Evolutionary conservation across 495 filamentous ascomycete genomes (phyloP).

Genomic region (Penicillium roqueforti): DNA sequence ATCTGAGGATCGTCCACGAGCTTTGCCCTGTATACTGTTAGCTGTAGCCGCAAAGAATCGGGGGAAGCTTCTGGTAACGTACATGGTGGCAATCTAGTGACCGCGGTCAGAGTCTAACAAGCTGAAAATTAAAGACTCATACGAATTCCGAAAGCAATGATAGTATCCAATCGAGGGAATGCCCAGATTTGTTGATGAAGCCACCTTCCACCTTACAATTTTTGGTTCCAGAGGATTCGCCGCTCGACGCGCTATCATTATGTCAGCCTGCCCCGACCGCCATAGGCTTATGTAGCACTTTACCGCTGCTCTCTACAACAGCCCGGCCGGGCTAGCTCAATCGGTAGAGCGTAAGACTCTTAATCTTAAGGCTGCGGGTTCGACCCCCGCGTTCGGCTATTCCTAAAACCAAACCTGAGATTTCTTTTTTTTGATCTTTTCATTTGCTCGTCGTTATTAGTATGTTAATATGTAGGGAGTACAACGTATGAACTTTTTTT

Average conservation of each 20-base stretch:
- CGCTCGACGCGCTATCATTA: constrained; percentile 23
- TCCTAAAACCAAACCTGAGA: constrained; percentile 16
- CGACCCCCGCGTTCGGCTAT: constrained; percentile 55
- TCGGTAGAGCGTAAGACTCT: constrained; percentile 59
- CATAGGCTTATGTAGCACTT: background rate
- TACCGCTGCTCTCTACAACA: background rate
- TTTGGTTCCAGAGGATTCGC: constrained; percentile 36
- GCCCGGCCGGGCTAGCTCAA: constrained; percentile 51
- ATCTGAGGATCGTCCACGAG: constrained; percentile 93
- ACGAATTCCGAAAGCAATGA: constrained; percentile 14
- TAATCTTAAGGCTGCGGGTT: constrained; percentile 60
- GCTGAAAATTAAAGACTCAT: constrained; percentile 30
- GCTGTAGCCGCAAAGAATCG: constrained; percentile 9
- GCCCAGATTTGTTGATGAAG: constrained; percentile 31
- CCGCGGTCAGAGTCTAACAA: constrained; percentile 33
- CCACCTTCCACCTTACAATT: constrained; percentile 38
- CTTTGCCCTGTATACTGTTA: constrained; percentile 51
- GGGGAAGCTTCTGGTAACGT: constrained; percentile 12
- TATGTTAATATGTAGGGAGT: background rate
- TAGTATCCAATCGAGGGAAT: constrained; percentile 14
- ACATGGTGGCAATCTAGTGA: constrained; percentile 40
- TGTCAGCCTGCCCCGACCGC: background rate
- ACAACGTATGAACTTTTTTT: no score
- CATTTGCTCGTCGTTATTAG: background rate
- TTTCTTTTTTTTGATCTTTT: constrained; percentile 19